phyloP scores from a whole-genome alignment of 225 moss, liverwort and hornwort species.

The Polytrichum formosum region DNA sequence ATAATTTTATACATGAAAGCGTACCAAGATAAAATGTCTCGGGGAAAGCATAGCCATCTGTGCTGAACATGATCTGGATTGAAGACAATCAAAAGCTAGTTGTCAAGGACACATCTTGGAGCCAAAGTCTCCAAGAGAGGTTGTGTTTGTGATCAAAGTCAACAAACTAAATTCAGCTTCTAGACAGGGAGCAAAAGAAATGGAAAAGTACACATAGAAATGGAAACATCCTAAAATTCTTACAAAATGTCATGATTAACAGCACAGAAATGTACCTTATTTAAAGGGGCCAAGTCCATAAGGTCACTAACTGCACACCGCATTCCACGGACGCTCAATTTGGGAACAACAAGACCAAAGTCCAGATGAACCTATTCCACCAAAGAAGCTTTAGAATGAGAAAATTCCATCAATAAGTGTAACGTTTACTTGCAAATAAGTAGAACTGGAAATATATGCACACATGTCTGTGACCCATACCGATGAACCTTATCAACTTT shows the following conservation, averaged over 20 bases:
- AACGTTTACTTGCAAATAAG: no score
- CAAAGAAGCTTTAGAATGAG: background rate
- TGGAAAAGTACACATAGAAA: no score
- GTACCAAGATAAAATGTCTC: slow-evolving; percentile 88
- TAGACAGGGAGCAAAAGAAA: no score
- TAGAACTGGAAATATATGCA: no score
- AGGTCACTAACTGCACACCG: slow-evolving; percentile 77
- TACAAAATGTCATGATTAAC: no score
- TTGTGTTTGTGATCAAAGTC: no score
- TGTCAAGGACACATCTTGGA: no score
- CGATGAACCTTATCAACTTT: no score
- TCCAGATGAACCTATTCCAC: slow-evolving; percentile 68
- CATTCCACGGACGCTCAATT: slow-evolving; percentile 92
- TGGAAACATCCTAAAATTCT: no score
- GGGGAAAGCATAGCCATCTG: slow-evolving; percentile 92
- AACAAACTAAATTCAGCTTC: no score
- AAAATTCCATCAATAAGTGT: background rate
- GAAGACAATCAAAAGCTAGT: slow-evolving; percentile 14
- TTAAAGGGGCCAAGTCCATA: slow-evolving; percentile 84
- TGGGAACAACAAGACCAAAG: slow-evolving; percentile 90
- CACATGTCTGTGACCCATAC: no score
- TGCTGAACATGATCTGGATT: slow-evolving; percentile 97
- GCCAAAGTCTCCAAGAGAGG: no score
- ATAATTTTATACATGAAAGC: background rate
- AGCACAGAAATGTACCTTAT: slow-evolving; percentile 50